These are phyloP conservation scores for Microbotryum scabiosae DNA, from an alignment of 1,284 basidiomycete genomes.

Conservation along the genomic window DNA sequence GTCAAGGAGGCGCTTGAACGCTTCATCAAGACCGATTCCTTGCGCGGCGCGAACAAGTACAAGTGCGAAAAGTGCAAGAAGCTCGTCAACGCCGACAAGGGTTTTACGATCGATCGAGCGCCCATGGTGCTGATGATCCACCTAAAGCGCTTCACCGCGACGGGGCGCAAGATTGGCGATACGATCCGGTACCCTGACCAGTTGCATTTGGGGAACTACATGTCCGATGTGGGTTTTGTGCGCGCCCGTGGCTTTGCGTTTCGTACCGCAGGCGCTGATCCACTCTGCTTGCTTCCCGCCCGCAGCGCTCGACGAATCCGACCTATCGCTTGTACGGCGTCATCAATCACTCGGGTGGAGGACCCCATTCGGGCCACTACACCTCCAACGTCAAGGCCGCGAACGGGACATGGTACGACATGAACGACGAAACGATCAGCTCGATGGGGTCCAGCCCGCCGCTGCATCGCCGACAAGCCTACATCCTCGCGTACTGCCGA, in stretches of 20 bases:
- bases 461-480: conserved; percentile 50
- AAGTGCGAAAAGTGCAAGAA: conserved; percentile 97
- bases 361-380: conserved; percentile 94
- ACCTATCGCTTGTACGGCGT: conserved; percentile 85
- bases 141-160: conserved; percentile 85
- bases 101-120: conserved; percentile 76
- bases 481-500: conserved; percentile 84
- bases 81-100: conserved; percentile 75
- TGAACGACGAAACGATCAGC: conserved; percentile 70
- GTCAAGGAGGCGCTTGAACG: conserved; percentile 69
- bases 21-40: conserved; percentile 71
- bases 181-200: conserved; percentile 68
- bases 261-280: neutral
- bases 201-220: conserved; percentile 67
- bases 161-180: conserved; percentile 77
- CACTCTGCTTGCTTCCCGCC: neutral
- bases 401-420: conserved; percentile 72
- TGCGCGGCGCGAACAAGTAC: conserved; percentile 92
- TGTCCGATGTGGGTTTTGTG: conserved; percentile 55
- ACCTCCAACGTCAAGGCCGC: conserved; percentile 73
- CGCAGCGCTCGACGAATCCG: conserved; percentile 44
- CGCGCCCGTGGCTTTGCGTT: neutral
- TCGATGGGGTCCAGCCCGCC: too few relatives aligned
- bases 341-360: conserved; percentile 84
- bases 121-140: conserved; percentile 92